These are phyloP conservation scores for Ceratocystis papillata DNA, from an alignment of 2,329 filamentous ascomycete genomes.

Conservation along the genomic window DNA sequence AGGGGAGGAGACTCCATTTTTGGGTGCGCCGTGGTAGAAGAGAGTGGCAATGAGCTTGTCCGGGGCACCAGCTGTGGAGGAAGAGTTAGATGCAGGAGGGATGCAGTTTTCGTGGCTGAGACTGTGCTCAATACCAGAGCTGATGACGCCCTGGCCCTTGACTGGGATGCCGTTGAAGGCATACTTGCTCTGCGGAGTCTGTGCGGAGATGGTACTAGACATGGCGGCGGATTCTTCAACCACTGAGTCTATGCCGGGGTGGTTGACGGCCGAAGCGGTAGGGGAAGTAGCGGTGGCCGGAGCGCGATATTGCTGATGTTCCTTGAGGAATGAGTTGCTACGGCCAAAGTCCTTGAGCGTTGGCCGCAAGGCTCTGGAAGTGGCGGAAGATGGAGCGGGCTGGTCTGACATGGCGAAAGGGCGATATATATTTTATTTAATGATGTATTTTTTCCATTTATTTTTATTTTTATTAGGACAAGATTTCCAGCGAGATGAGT, in stretches of 20 bases:
- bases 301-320: slow-evolving; percentile 53
- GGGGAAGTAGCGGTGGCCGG: slow-evolving; percentile 43
- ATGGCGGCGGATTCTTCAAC: slow-evolving; percentile 44
- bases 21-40: slow-evolving; percentile 44
- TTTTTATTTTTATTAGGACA: neutral
- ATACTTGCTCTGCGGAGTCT: slow-evolving; percentile 29
- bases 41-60: slow-evolving; percentile 51
- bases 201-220: slow-evolving; percentile 29
- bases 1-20: slow-evolving; percentile 41
- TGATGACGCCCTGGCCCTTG: slow-evolving; percentile 47
- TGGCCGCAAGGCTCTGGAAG: slow-evolving; percentile 33
- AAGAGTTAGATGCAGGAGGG: slow-evolving; percentile 37
- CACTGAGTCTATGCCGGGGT: slow-evolving; percentile 55
- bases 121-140: slow-evolving; percentile 52
- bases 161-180: slow-evolving; percentile 51
- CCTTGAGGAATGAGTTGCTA: slow-evolving; percentile 51
- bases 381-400: slow-evolving; percentile 10
- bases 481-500: neutral
- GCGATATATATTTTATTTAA: slow-evolving; percentile 1
- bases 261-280: slow-evolving; percentile 43
- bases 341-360: slow-evolving; percentile 42
- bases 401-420: slow-evolving; percentile 14
- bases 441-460: neutral
- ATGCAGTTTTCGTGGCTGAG: slow-evolving; percentile 55
- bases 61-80: slow-evolving; percentile 28